phyloP scores from a whole-genome alignment of 768 basidiomycete genomes.

The Russula brevipes region DNA sequence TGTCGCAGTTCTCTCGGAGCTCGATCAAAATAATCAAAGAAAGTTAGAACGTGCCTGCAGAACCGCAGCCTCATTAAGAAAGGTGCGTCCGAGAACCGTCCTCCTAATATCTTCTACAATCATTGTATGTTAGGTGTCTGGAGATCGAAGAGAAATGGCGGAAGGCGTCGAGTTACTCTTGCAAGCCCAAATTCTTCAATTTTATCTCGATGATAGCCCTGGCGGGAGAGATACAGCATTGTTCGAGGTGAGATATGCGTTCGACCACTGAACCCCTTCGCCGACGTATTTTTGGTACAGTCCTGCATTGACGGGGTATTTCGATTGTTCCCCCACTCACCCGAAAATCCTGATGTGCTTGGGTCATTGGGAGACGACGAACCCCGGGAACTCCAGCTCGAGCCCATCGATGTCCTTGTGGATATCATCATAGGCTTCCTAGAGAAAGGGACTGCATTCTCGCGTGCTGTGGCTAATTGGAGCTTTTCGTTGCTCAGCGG shows the following conservation, averaged over 20 bases:
- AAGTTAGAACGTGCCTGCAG: constrained; percentile 45
- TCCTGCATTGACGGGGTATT: constrained; percentile 54
- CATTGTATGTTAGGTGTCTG: constrained; percentile 33
- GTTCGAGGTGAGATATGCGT: constrained; percentile 48
- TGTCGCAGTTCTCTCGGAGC: constrained; percentile 44
- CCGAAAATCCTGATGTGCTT: constrained; percentile 31
- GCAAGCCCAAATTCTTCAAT: constrained; percentile 62
- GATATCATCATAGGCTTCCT: constrained; percentile 89
- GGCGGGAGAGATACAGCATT: constrained; percentile 46
- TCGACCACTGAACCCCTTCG: neutral
- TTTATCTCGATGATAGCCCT: constrained; percentile 62
- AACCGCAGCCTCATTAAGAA: constrained; percentile 38
- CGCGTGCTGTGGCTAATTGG: constrained; percentile 74
- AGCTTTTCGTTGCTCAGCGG: constrained; percentile 71
- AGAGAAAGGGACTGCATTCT: constrained; percentile 75
- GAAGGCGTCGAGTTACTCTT: constrained; percentile 70
- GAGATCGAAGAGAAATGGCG: constrained; percentile 47
- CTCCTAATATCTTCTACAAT: constrained; percentile 2
- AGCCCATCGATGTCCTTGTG: constrained; percentile 78
- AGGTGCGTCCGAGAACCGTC: constrained; percentile 33
- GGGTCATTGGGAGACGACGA: constrained; percentile 32
- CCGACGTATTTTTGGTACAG: constrained; percentile 35
- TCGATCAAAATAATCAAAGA: constrained; percentile 51
- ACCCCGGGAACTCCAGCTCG: constrained; percentile 42
- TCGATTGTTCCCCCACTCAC: constrained; percentile 44